Evolutionary conservation across 2,329 filamentous ascomycete species (phyloP).

Genomic region (Sarocladium oryzae): DNA sequence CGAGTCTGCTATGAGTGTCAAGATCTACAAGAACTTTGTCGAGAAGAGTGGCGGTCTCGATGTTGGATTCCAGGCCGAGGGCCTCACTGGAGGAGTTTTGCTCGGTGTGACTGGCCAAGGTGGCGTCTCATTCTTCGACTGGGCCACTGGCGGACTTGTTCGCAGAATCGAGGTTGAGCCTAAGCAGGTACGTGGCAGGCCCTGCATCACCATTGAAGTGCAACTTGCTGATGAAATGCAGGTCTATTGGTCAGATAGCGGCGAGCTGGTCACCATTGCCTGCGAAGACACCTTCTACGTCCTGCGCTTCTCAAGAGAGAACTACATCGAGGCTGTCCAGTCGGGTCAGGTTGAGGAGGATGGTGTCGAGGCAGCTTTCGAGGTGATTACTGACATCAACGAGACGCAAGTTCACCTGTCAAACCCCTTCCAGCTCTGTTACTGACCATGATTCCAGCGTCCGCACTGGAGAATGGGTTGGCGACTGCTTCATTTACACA

Average conservation of each 20-base stretch:
- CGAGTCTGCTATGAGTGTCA: slow-evolving; percentile 88
- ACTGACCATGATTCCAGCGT: slow-evolving; percentile 49
- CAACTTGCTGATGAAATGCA: slow-evolving; percentile 23
- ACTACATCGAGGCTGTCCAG: slow-evolving; percentile 77
- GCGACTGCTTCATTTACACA: slow-evolving; percentile 98
- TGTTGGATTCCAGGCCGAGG: slow-evolving; percentile 91
- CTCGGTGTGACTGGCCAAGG: slow-evolving; percentile 93
- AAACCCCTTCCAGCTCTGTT: neutral
- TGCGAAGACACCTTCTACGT: slow-evolving; percentile 97
- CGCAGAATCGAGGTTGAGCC: slow-evolving; percentile 81
- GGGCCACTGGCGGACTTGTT: slow-evolving; percentile 82
- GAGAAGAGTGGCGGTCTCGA: slow-evolving; percentile 85
- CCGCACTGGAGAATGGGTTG: slow-evolving; percentile 93
- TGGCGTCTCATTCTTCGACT: slow-evolving; percentile 93
- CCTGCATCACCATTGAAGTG: neutral
- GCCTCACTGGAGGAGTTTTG: slow-evolving; percentile 79
- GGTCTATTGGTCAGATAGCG: slow-evolving; percentile 97
- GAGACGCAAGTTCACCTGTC: slow-evolving; percentile 55
- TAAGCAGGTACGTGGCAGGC: slow-evolving; percentile 31
- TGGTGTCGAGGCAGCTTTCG: slow-evolving; percentile 91
- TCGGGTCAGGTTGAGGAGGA: slow-evolving; percentile 78
- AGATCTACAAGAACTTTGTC: slow-evolving; percentile 96
- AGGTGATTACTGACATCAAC: slow-evolving; percentile 91
- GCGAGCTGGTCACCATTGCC: slow-evolving; percentile 84
- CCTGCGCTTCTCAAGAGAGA: slow-evolving; percentile 82